These are phyloP conservation scores for Trametes punicea DNA, from an alignment of 768 basidiomycete species.

Conservation along the genomic window DNA sequence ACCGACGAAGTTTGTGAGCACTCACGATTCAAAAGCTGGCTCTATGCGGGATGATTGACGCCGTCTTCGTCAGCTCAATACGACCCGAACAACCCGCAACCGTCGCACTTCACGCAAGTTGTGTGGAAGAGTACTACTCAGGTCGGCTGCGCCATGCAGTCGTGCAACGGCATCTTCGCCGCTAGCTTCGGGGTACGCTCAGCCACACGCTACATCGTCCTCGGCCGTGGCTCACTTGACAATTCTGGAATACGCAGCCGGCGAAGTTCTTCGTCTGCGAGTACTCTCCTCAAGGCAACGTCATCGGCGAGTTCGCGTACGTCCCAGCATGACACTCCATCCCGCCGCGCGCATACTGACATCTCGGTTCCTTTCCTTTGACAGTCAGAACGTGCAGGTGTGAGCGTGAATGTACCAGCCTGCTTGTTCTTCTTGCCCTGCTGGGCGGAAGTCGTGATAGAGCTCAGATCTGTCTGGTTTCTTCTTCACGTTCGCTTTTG, in stretches of 20 bases:
- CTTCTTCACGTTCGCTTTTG: constrained; percentile 6
- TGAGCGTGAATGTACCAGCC: constrained; percentile 15
- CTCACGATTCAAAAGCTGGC: not conserved
- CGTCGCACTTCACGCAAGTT: constrained; percentile 61
- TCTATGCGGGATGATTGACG: not conserved
- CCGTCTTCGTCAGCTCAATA: constrained; percentile 45
- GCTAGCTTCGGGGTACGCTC: constrained; percentile 51
- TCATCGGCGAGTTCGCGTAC: constrained; percentile 58
- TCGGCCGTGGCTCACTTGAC: not conserved
- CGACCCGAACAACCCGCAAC: constrained; percentile 49
- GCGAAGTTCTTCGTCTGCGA: constrained; percentile 68
- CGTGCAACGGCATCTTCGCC: constrained; percentile 57
- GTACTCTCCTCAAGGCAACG: constrained; percentile 62
- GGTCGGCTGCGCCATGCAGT: constrained; percentile 59
- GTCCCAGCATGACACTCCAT: constrained; percentile 33
- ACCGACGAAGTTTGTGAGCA: constrained; percentile 63
- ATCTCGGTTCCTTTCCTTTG: no score
- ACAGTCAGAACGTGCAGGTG: constrained; percentile 32
- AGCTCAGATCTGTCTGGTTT: not conserved
- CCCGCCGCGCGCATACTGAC: no score
- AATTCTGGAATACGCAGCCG: constrained; percentile 39
- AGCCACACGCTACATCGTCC: not conserved
- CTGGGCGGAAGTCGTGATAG: no score
- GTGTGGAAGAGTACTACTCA: constrained; percentile 69
- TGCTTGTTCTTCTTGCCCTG: no score